Conservation (phyloP, 345 rosid genomes). For the Trapa bicornis region DNA sequence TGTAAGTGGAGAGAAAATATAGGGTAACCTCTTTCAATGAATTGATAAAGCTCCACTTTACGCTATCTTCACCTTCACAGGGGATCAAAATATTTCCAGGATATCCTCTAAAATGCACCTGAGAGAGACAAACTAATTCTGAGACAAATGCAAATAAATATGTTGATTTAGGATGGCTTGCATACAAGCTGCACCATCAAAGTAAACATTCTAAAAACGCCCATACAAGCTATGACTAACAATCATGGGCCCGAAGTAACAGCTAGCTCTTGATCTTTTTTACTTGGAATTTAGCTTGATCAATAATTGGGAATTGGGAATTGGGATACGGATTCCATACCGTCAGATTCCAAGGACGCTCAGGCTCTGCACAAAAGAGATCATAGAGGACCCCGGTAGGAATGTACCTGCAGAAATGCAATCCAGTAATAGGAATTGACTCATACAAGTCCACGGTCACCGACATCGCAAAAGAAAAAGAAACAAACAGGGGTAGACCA, state of each 20-base stretch:
- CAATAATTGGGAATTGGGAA: not conserved
- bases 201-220: too few species aligned
- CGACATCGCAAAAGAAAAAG: not conserved
- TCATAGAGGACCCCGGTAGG: conserved; percentile 94
- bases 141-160: not conserved
- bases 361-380: conserved; percentile 74
- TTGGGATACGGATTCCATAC: conserved; percentile 18
- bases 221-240: not conserved
- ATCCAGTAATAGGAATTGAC: not conserved
- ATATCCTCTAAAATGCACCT: conserved; percentile 96
- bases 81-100: conserved; percentile 65
- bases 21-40: conserved; percentile 78
- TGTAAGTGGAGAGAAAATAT: not conserved
- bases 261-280: not conserved
- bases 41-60: conserved; percentile 87
- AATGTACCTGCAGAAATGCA: conserved; percentile 42
- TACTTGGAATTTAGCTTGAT: not conserved
- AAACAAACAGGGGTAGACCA: conserved; percentile 29
- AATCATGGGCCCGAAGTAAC: not conserved
- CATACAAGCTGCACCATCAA: not conserved
- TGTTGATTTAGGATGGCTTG: not conserved
- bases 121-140: conserved; percentile 9
- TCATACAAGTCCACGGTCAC: conserved; percentile 1
- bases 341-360: conserved; percentile 94
- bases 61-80: conserved; percentile 86